Conservation (phyloP, 805 yeast genomes). For the Ogataea wickerhamii region DNA sequence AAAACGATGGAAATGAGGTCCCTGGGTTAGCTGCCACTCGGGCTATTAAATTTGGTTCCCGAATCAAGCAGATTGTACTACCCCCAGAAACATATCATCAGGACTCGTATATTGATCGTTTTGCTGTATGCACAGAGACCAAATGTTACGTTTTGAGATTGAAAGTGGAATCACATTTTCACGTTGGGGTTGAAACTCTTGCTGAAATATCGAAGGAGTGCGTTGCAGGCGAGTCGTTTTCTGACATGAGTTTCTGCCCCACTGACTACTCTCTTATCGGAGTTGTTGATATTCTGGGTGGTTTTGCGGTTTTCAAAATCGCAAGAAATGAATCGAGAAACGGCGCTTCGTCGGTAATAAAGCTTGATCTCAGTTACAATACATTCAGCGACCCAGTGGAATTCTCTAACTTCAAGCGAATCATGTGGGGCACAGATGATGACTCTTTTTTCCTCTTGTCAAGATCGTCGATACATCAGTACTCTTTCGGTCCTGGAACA, state of each 20-base stretch:
- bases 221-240: constrained; percentile 28
- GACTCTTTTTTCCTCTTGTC: constrained; percentile 35
- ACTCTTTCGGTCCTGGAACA: constrained; percentile 30
- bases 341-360: constrained; percentile 1
- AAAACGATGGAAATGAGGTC: constrained; percentile 1
- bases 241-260: constrained; percentile 44
- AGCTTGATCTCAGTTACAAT: constrained; percentile 4
- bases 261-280: constrained; percentile 37
- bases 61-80: constrained; percentile 34
- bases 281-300: constrained; percentile 50
- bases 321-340: constrained; percentile 3
- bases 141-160: constrained; percentile 30
- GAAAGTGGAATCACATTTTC: constrained; percentile 9
- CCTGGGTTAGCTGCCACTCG: constrained; percentile 13
- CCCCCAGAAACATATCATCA: constrained; percentile 8
- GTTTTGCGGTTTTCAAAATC: constrained; percentile 41
- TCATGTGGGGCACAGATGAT: constrained; percentile 41
- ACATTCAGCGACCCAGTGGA: constrained; percentile 44
- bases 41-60: constrained; percentile 15
- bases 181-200: constrained; percentile 15
- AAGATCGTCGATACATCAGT: constrained; percentile 40
- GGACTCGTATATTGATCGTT: constrained; percentile 13
- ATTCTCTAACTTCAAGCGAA: constrained; percentile 52
- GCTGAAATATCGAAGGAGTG: constrained; percentile 23
- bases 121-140: constrained; percentile 31